phyloP scores from a whole-genome alignment of 257 asterid genomes.

The Pogostemon cablin region DNA sequence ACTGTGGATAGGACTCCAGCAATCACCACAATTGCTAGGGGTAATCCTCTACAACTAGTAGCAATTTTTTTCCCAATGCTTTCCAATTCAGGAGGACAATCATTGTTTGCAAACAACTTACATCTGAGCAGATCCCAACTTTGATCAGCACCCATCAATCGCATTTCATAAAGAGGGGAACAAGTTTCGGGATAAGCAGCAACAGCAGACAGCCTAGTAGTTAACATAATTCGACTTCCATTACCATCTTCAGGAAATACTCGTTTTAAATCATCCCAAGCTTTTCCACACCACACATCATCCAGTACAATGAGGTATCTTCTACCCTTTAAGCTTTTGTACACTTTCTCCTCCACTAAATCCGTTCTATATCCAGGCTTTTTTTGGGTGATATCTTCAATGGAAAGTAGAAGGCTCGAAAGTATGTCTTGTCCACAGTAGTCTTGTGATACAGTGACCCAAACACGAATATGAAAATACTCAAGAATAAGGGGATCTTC shows the following conservation, averaged over 20 bases:
- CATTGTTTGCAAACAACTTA: not conserved
- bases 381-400: not conserved
- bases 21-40: constrained; percentile 14
- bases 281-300: constrained; percentile 6
- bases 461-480: constrained; percentile 7
- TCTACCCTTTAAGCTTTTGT: constrained; percentile 15
- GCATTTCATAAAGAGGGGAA: constrained; percentile 6
- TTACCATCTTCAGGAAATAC: constrained; percentile 14
- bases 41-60: not conserved
- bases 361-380: not conserved
- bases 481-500: not conserved
- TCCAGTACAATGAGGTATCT: constrained; percentile 16
- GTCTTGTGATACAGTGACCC: constrained; percentile 19
- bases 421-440: not conserved
- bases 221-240: constrained; percentile 6
- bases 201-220: constrained; percentile 14
- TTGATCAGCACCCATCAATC: constrained; percentile 4
- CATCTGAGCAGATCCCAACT: constrained; percentile 2
- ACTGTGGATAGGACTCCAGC: not conserved
- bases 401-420: not conserved
- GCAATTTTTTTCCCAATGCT: constrained; percentile 5
- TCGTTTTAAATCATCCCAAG: constrained; percentile 20
- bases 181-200: constrained; percentile 7
- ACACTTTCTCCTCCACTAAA: not conserved
- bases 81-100: constrained; percentile 14